phyloP scores from a whole-genome alignment of 805 yeast genomes.

The Yarrowia sp. region DNA sequence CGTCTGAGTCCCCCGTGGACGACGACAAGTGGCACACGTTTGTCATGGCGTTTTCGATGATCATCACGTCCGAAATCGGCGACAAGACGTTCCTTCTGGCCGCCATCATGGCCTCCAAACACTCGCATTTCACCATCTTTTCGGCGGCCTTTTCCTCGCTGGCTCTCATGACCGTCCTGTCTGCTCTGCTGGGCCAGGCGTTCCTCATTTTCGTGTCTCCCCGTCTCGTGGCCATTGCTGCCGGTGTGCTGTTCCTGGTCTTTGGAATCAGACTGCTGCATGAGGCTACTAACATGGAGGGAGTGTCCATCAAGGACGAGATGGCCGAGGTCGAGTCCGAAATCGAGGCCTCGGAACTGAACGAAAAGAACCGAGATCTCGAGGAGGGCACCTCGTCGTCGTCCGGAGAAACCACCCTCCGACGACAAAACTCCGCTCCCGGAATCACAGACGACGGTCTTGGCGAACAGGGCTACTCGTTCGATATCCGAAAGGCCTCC shows the following conservation, averaged over 20 bases:
- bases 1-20: not conserved
- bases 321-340: slow-evolving; percentile 97
- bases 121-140: slow-evolving; percentile 83
- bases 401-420: slow-evolving; percentile 23
- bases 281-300: slow-evolving; percentile 83
- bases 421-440: slow-evolving; percentile 44
- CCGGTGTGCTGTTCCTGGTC: slow-evolving; percentile 78
- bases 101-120: slow-evolving; percentile 97
- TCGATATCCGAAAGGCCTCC: slow-evolving; percentile 24
- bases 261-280: slow-evolving; percentile 77
- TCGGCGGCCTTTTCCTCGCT: slow-evolving; percentile 85
- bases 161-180: slow-evolving; percentile 86
- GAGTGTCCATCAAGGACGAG: slow-evolving; percentile 91
- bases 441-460: slow-evolving; percentile 48
- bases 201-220: slow-evolving; percentile 84
- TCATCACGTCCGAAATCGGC: slow-evolving; percentile 93
- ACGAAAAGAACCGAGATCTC: slow-evolving; percentile 61
- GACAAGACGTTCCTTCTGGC: slow-evolving; percentile 97
- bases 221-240: slow-evolving; percentile 78
- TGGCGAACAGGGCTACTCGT: slow-evolving; percentile 44
- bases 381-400: slow-evolving; percentile 5
- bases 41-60: slow-evolving; percentile 86
- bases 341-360: slow-evolving; percentile 67
- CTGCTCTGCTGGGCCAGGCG: slow-evolving; percentile 91
- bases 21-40: slow-evolving; percentile 57